Base-by-base conservation (phyloP, 495 filamentous ascomycete genomes). In the Oleoguttula mirabilis region DNA sequence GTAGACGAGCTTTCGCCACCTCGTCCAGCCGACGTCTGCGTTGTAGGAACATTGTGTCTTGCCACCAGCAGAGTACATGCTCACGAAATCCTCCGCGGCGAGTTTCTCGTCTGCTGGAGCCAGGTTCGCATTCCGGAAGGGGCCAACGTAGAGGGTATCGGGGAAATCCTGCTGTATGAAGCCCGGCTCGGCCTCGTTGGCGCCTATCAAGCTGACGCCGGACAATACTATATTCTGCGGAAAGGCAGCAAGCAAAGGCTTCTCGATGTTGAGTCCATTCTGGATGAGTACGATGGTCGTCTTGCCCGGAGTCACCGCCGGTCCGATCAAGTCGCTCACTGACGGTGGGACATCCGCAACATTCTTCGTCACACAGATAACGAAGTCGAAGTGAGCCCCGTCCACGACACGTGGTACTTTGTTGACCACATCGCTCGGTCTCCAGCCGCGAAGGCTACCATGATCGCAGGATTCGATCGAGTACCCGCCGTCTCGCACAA, bases 221-320 rank as follows among this genome's bases (percentile, higher is more conserved):
- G 66, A 71, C 4, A 79, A 55, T 21, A 74, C 48, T 2, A 65
- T 55, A 39, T 72, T 80, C 0, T 43, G 14, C 0, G 75, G 73
- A 48, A 73, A 79, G 0, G 56, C 54, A 2, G 46, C 38, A 23
- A 70, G 45, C 11, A 79, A 47, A 0, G 74, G 76, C 3, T 61
- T 62, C 49, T 80, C 76, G 48, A 80, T 77, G 48, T 74, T 72
- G 10, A 80, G 60, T 1, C 76, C 77, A 47, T 80, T 81, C 52
- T 80, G 77, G 22, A 74, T 60, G 1, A 81, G 63, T 0, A 75
- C 60, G 31, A 80, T 70, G 3, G 60, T 57, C 1, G 75, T 71
- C 23, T 68, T 54, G 2, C 62, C 55, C 0, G 63, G 58, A 0
- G 66, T 68, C 4, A 71, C 55, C n/a, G 74, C 69, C 7, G 78